Evolutionary conservation across 345 rosid species (phyloP).

Genomic region (Mallotus nudiflorus): DNA sequence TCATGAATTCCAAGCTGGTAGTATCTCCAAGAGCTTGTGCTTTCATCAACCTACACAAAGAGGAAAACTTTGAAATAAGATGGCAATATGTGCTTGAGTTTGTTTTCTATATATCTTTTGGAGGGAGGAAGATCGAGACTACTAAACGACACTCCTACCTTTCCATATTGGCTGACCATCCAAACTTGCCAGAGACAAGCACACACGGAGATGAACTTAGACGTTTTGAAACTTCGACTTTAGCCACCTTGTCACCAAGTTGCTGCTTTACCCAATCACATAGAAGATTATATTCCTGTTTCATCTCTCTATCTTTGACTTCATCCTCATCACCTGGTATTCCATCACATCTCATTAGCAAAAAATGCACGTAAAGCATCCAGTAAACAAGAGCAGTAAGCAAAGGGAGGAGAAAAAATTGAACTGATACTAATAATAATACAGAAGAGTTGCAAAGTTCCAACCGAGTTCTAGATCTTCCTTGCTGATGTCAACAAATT

Average conservation of each 20-base stretch:
- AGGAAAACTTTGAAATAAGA: conserved; percentile 1
- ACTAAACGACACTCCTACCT: conserved; percentile 46
- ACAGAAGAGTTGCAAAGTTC: conserved; percentile 20
- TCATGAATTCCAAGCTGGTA: conserved; percentile 96
- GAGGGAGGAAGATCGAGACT: not conserved
- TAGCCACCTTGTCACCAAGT: conserved; percentile 93
- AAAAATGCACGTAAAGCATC: not conserved
- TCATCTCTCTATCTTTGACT: conserved; percentile 77
- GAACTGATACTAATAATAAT: conserved; percentile 1
- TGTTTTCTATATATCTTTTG: not conserved
- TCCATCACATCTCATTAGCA: conserved; percentile 6
- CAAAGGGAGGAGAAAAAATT: not conserved
- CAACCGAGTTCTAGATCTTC: conserved; percentile 94
- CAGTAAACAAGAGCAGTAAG: not conserved
- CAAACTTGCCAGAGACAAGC: conserved; percentile 96
- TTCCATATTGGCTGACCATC: conserved; percentile 99
- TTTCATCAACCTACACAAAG: conserved; percentile 76
- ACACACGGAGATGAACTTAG: conserved; percentile 94
- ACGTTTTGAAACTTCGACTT: conserved; percentile 93
- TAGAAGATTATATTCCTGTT: conserved; percentile 74
- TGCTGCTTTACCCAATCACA: conserved; percentile 99
- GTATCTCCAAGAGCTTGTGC: conserved; percentile 99
- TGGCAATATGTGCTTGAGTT: not conserved
- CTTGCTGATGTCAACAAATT: conserved; percentile 97
- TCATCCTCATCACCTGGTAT: conserved; percentile 89